These are phyloP conservation scores for Collybia sp. DNA, from an alignment of 768 basidiomycete genomes.

Conservation along the genomic window DNA sequence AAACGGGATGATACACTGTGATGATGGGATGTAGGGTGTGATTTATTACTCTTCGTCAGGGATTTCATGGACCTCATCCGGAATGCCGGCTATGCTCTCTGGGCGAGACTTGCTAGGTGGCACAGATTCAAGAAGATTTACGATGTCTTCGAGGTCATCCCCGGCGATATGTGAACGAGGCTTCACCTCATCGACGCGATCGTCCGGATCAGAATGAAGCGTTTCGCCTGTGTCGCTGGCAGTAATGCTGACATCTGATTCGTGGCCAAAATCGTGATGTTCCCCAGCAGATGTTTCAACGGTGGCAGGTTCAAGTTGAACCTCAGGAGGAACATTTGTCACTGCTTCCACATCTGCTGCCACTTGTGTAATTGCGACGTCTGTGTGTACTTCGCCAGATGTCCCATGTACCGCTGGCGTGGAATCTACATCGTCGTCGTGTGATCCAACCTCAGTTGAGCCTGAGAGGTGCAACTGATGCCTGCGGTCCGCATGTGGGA, in stretches of 20 bases:
- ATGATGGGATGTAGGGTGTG: too few species aligned
- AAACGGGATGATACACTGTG: too few species aligned
- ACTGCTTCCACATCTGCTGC: constrained; percentile 2
- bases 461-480: not conserved
- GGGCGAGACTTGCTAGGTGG: constrained; percentile 33
- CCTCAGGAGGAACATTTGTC: not conserved
- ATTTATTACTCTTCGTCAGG: constrained; percentile 41
- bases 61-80: constrained; percentile 52
- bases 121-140: constrained; percentile 56
- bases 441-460: not conserved
- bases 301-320: too few species aligned
- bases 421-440: not conserved
- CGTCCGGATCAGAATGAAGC: constrained; percentile 10
- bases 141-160: constrained; percentile 57
- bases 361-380: not conserved
- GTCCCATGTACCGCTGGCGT: constrained; percentile 1
- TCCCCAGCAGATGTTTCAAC: not conserved
- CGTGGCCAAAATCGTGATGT: constrained; percentile 1
- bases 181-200: constrained; percentile 10
- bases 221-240: not conserved
- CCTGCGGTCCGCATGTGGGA: not conserved
- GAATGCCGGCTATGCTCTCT: constrained; percentile 42
- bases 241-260: not conserved
- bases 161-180: constrained; percentile 13
- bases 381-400: not conserved